Evolutionary conservation across 2,329 filamentous ascomycete species (phyloP).

Genomic region (Sporothrix phasma): DNA sequence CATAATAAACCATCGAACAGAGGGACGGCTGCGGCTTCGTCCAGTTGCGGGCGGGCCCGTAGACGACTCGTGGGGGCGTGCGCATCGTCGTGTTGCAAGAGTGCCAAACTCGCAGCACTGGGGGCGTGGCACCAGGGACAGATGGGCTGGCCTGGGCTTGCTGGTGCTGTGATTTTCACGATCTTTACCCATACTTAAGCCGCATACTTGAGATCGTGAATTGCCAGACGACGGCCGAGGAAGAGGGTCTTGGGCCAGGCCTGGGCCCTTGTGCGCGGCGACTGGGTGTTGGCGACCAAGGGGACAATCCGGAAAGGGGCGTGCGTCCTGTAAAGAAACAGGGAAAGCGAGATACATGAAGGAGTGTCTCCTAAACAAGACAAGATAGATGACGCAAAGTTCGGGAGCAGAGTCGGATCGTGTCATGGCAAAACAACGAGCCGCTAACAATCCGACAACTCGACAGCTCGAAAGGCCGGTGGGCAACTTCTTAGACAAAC

Average conservation of each 20-base stretch:
- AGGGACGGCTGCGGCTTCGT: not conserved
- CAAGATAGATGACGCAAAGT: too few relatives aligned
- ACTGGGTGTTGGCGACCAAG: not conserved
- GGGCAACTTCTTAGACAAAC: not conserved
- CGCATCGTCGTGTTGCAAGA: slow-evolving; percentile 3
- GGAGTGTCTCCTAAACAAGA: not conserved
- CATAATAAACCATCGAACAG: not conserved
- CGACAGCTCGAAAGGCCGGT: not conserved
- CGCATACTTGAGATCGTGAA: slow-evolving; percentile 11
- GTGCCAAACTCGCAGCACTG: not conserved
- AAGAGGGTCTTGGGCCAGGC: not conserved
- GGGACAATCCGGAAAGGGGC: not conserved
- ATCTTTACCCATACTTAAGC: not conserved
- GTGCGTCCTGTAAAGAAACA: not conserved
- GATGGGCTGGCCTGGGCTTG: too few relatives aligned
- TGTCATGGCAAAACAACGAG: not conserved
- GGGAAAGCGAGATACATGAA: not conserved
- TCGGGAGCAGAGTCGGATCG: not conserved
- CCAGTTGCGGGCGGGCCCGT: not conserved
- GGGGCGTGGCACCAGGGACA: not conserved
- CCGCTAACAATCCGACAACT: not conserved
- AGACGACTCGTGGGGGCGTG: slow-evolving; percentile 1
- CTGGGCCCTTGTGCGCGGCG: not conserved
- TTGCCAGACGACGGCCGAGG: not conserved
- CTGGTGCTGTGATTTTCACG: slow-evolving; percentile 3